Base-by-base conservation (phyloP, 345 rosid species). In the Carallia pectinifolia region DNA sequence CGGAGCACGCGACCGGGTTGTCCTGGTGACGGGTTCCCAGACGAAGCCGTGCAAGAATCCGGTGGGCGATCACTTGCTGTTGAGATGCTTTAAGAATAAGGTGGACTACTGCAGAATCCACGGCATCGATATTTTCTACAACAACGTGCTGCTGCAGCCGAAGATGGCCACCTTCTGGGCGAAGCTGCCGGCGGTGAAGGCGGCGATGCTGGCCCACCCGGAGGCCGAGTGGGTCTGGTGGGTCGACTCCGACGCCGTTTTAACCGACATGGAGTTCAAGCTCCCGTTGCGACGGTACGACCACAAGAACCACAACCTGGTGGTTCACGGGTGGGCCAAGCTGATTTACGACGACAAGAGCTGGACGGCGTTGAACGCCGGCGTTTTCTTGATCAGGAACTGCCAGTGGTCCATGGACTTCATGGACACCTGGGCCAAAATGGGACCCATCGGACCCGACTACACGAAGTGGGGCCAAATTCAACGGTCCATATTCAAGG, bases 171-270 rank as follows among this genome's bases (percentile, higher is more conserved):
- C 84, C 36, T 94, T 4, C 68, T 94, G 99, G 99, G 99, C 97
- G 39, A 91, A 94, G 73, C 79, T 84, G 3, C 96, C 99, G 31
- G 85, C 79, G 61, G 85, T 91, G 30, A 80, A 81, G 60, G 90
- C 99, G 54, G 87, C 92, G 71, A 94, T 94, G 99, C 60, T 94
- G 60, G 92, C 97, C 58, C 99, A 95, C 78, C 99, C 99, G 50
- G 98, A 94, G 71, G 93, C 93, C 17, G 97, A 91, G 77, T 94
- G 98, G 98, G 89, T 94, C 90, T 94, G 98, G 98, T 94, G 98
- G 98, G 95, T 91, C 16, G 99, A 95, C 78, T 90, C 99, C 68
- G 99, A 95, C 70, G 99, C 23, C 23, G 23, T 23, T 23, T 23
- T 23, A n/a, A n/a, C 23, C 23, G 23, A 23, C 23, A 92, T 95